These are phyloP conservation scores for Penicillium sp. DNA, from an alignment of 2,329 filamentous ascomycete genomes.

Conservation along the genomic window DNA sequence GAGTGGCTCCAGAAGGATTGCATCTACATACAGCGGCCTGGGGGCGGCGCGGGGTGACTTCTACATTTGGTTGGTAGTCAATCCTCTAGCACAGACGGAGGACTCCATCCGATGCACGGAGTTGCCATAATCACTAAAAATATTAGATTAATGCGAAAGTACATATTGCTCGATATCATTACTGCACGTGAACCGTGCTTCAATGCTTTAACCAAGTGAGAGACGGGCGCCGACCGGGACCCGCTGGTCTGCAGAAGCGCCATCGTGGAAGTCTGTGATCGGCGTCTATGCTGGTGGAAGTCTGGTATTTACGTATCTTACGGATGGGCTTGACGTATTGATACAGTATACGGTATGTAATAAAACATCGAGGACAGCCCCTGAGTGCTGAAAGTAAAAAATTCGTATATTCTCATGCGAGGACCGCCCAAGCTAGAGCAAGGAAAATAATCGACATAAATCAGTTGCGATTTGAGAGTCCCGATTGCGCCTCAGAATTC, in stretches of 20 bases:
- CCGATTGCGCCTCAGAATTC: background rate
- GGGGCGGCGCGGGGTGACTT: background rate
- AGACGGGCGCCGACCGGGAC: slow-evolving; percentile 8
- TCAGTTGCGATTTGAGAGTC: background rate
- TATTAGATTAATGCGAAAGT: background rate
- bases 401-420: background rate
- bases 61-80: background rate
- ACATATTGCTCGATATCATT: background rate
- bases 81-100: background rate
- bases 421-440: background rate
- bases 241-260: background rate
- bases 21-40: background rate
- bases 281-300: background rate
- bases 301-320: slow-evolving; percentile 1
- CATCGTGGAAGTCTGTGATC: slow-evolving; percentile 1
- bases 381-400: background rate
- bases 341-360: slow-evolving; percentile 13
- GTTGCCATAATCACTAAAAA: background rate
- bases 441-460: background rate
- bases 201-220: background rate
- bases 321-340: background rate
- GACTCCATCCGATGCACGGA: background rate
- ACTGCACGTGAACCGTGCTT: slow-evolving; percentile 2
- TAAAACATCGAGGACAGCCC: slow-evolving; percentile 1
- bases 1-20: slow-evolving; percentile 2